These are phyloP conservation scores for Geotrichum fermentans DNA, from an alignment of 1,139 yeast genomes.

Conservation along the genomic window DNA sequence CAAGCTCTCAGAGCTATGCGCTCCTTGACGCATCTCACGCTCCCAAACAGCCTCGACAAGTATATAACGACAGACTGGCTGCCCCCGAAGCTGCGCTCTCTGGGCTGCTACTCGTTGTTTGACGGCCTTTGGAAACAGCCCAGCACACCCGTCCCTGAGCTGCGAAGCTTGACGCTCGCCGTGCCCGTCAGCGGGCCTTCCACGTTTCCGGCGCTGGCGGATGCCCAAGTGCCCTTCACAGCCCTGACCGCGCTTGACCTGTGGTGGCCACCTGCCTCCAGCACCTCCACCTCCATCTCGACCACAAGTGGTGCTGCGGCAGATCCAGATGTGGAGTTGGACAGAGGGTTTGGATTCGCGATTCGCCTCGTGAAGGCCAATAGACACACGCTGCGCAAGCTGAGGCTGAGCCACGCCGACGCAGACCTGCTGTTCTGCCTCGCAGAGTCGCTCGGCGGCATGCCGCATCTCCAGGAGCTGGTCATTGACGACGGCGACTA, in stretches of 20 bases:
- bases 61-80: not conserved
- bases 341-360: too few relatives aligned
- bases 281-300: too few relatives aligned
- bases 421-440: not conserved
- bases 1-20: too few relatives aligned
- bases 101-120: conserved; percentile 2
- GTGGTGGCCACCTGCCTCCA: conserved; percentile 1
- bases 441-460: not conserved
- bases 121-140: conserved; percentile 4
- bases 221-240: conserved; percentile 4
- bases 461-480: not conserved
- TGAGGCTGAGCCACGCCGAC: conserved; percentile 1
- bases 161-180: too few relatives aligned
- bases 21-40: conserved; percentile 1
- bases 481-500: conserved; percentile 9
- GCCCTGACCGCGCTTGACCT: conserved; percentile 4
- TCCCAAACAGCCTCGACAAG: conserved; percentile 1
- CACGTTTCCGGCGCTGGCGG: too few relatives aligned
- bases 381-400: not conserved
- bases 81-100: not conserved
- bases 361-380: not conserved
- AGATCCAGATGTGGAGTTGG: too few relatives aligned
- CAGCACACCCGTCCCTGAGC: too few relatives aligned
- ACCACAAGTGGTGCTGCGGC: too few relatives aligned
- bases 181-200: too few relatives aligned